Base-by-base conservation (phyloP, 495 filamentous ascomycete genomes). In the Tetracladium setigerum region DNA sequence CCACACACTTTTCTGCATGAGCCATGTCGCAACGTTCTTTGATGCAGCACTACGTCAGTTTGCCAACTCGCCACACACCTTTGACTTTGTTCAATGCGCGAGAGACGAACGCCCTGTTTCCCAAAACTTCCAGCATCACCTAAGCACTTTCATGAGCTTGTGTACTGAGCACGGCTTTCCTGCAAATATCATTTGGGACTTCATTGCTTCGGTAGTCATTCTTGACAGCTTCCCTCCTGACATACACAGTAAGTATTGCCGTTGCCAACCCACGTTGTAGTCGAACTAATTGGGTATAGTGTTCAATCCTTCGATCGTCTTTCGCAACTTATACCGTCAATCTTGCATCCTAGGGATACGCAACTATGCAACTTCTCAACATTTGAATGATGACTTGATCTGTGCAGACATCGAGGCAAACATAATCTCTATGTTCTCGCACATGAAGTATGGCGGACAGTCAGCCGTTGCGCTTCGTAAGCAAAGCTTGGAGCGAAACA, bases 201-300 rank as follows among this genome's bases (percentile, higher is more conserved):
- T 50, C 24, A 39, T 46, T 50, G 47, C 39, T 16, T 50, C 52
- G 3, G 41, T 36, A 5, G 46, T 55, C 16, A 27, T 55, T 22
- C 24, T 55, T n/a, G 52, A 55, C 35, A 36, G 41, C 30, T 55
- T 46, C 36, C 41, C 52, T 45, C 46, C 47, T 36, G 41, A 44
- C 14, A 55, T 55, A 36, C 41, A 55, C 37, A 33, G 41, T 55
- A 50, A 50, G 52, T 47, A 27, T 38, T 36, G 40, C n/a, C 18
- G n/a, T 46, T 42, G 17, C 27, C 45, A 17, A 46, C 32, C 13
- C 3, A 15, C 35, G 11, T 32, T 40, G 27, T 44, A 37, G 34
- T 17, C n/a, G 11, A 22, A 35, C 18, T 32, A 22, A 47, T 38
- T 41, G 10, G 17, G 39, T 19, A 19, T 11, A 30, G 39, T 42